A percentile compares a stretch with the other conserved stretches of the same genome.
phyloP scores from a whole-genome alignment of 2,329 filamentous ascomycete genomes.

The Hypomyces perniciosus region DNA sequence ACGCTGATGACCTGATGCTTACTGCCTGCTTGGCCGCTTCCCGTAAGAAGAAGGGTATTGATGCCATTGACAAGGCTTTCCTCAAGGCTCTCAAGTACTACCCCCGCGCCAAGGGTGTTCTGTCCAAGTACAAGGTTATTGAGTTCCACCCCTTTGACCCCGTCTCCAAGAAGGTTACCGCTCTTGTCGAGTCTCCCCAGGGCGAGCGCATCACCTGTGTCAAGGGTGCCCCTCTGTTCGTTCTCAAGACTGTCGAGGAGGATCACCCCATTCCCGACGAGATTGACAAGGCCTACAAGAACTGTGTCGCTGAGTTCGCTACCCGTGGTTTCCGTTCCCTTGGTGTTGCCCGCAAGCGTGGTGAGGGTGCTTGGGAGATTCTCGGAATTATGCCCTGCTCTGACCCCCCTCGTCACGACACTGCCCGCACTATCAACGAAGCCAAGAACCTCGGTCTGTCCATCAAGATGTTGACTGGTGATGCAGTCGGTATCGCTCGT shows the following conservation, averaged over 20 bases:
- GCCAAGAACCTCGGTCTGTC: constrained; percentile 81
- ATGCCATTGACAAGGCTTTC: constrained; percentile 93
- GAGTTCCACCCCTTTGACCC: constrained; percentile 87
- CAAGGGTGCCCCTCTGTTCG: constrained; percentile 84
- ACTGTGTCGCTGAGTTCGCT: constrained; percentile 86
- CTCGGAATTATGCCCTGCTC: constrained; percentile 93
- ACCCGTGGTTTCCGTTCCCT: constrained; percentile 91
- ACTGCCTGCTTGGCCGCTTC: constrained; percentile 85
- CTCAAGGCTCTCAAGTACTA: constrained; percentile 79
- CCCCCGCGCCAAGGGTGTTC: constrained; percentile 71
- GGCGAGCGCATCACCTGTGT: constrained; percentile 83
- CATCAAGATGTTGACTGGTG: constrained; percentile 95
- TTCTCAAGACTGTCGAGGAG: constrained; percentile 80
- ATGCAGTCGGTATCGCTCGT: constrained; percentile 86
- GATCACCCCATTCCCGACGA: constrained; percentile 73
- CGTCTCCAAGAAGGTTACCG: constrained; percentile 87
- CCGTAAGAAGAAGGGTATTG: constrained; percentile 93
- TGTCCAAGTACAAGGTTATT: constrained; percentile 78
- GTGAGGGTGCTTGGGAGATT: constrained; percentile 77
- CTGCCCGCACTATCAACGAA: constrained; percentile 83
- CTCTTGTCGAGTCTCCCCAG: constrained; percentile 74
- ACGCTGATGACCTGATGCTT: constrained; percentile 83
- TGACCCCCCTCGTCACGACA: constrained; percentile 86
- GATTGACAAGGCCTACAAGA: constrained; percentile 80
- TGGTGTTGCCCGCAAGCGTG: constrained; percentile 85